Conservation (phyloP, 2,329 filamentous ascomycete species). For the Colletotrichum abscissum region DNA sequence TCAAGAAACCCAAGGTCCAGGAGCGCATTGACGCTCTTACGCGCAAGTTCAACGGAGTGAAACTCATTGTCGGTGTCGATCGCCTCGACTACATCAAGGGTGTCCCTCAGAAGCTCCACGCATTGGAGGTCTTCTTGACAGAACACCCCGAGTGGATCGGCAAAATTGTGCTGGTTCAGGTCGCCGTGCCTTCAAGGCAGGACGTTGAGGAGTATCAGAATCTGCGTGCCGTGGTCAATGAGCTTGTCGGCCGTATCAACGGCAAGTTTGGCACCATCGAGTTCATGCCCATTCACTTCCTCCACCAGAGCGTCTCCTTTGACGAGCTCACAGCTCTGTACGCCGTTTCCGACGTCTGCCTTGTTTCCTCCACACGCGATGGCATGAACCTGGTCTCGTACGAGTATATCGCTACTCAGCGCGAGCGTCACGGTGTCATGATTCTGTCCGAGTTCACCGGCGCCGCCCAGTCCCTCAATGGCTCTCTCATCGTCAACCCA, state of each 20-base stretch:
- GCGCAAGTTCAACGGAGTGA: constrained; percentile 94
- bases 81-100: constrained; percentile 99
- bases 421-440: constrained; percentile 90
- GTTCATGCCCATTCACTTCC: constrained; percentile 99
- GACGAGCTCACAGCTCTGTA: constrained; percentile 96
- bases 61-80: constrained; percentile 96
- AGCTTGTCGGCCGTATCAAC: constrained; percentile 96
- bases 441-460: constrained; percentile 97
- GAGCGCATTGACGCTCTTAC: constrained; percentile 87
- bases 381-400: constrained; percentile 99
- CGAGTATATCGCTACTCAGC: constrained; percentile 96
- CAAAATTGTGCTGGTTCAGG: constrained; percentile 95
- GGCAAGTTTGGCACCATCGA: constrained; percentile 97
- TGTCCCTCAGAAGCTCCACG: constrained; percentile 96
- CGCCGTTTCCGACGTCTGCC: constrained; percentile 89
- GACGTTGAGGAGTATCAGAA: constrained; percentile 99
- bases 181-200: constrained; percentile 92
- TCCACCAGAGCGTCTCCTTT: constrained; percentile 95
- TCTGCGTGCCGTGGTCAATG: constrained; percentile 92
- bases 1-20: constrained; percentile 87
- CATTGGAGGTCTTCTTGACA: constrained; percentile 94
- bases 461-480: constrained; percentile 93
- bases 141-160: constrained; percentile 99
- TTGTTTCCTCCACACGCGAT: constrained; percentile 95
- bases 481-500: constrained; percentile 93